Conservation (phyloP, 108 stramenopile species). For the Nannochloropsis salina region DNA sequence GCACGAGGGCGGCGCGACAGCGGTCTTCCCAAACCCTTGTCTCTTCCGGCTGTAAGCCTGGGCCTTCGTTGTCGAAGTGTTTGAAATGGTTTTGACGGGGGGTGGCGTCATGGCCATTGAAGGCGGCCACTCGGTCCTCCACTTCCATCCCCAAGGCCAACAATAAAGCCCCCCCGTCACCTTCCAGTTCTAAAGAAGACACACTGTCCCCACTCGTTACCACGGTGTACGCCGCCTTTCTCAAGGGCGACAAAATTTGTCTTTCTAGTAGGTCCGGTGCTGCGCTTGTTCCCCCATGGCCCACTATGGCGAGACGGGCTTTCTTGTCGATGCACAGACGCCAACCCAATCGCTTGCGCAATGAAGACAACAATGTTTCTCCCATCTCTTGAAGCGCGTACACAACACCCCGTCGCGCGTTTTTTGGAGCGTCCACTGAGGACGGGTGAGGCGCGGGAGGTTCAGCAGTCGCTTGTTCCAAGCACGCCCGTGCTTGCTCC, state of each 20-base stretch:
- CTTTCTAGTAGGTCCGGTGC: not conserved
- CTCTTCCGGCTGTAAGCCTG: not conserved
- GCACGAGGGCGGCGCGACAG: not conserved
- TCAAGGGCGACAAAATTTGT: not conserved
- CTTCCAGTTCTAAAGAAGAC: not conserved
- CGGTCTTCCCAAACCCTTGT: not conserved
- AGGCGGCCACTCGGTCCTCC: not conserved
- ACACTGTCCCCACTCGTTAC: not conserved
- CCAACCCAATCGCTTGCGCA: not conserved
- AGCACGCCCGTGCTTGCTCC: not conserved
- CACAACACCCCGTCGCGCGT: not conserved
- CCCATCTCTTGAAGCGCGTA: not conserved
- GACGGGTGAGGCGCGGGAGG: not conserved
- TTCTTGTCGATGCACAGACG: not conserved
- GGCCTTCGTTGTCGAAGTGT: not conserved
- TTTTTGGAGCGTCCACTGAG: not conserved
- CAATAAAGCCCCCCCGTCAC: not conserved
- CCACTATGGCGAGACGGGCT: not conserved
- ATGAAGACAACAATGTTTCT: not conserved
- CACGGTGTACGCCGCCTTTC: not conserved
- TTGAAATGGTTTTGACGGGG: not conserved
- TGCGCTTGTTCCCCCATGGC: not conserved
- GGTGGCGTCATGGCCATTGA: not conserved
- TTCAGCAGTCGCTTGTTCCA: not conserved
- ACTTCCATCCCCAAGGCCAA: not conserved